A percentile compares a stretch with the other conserved stretches of the same genome.
These are phyloP conservation scores for Annulohypoxylon stygium DNA, from an alignment of 495 filamentous ascomycete genomes.

Conservation along the genomic window DNA sequence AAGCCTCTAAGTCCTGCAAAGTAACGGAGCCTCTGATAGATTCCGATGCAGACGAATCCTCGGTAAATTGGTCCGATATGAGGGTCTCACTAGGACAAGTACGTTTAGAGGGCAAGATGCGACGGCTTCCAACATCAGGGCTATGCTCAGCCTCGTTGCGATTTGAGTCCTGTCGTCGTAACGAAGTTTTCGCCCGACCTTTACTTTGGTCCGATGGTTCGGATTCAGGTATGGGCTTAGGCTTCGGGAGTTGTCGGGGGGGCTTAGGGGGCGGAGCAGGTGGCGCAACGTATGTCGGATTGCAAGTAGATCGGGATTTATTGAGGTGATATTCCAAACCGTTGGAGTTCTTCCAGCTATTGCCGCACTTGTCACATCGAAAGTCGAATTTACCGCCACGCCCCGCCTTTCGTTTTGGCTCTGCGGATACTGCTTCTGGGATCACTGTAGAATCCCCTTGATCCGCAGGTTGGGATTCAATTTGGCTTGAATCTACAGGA, in stretches of 20 bases:
- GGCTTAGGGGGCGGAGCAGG: constrained; percentile 37
- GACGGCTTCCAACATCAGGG: not conserved
- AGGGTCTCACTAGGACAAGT: constrained; percentile 11
- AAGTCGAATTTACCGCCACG: constrained; percentile 27
- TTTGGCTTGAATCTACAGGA: not conserved
- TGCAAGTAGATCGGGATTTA: constrained; percentile 63
- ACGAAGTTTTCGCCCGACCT: not conserved
- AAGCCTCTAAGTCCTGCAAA: constrained; percentile 48
- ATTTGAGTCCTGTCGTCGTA: not conserved
- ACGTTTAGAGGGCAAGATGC: constrained; percentile 32
- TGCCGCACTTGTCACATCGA: constrained; percentile 62
- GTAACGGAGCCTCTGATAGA: constrained; percentile 32
- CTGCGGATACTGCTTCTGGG: constrained; percentile 28
- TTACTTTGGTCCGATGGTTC: not conserved
- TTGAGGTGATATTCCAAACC: constrained; percentile 67
- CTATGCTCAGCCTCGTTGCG: not conserved
- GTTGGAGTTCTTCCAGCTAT: constrained; percentile 64
- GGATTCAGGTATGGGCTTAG: constrained; percentile 5
- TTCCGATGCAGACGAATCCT: not conserved
- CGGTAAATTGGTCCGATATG: not conserved
- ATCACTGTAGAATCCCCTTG: not conserved
- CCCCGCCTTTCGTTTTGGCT: constrained; percentile 14
- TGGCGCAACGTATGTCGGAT: constrained; percentile 60
- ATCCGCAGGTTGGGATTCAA: not conserved
- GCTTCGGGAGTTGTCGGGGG: constrained; percentile 32